These are phyloP conservation scores for Aegilops sharonensis DNA, from an alignment of 176 grass and related monocot species.

Conservation along the genomic window DNA sequence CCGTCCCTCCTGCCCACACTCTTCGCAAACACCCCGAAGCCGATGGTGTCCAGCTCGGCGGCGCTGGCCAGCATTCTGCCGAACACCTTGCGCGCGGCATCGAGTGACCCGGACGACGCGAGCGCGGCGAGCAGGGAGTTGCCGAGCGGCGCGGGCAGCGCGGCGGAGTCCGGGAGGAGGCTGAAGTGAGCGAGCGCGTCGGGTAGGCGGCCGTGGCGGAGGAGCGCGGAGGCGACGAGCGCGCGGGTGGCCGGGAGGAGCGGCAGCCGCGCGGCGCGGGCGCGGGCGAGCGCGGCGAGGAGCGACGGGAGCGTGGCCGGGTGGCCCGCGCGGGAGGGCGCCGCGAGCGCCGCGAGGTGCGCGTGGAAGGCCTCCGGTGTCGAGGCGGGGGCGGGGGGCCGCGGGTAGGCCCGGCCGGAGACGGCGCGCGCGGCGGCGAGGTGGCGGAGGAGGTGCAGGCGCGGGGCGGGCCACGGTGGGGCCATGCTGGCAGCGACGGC, in stretches of 20 bases:
- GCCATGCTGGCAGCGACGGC: neutral
- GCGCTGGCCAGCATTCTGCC: constrained; percentile 46
- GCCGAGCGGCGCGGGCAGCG: constrained; percentile 39
- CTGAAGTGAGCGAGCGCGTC: constrained; percentile 60
- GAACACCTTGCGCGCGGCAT: constrained; percentile 54
- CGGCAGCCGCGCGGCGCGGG: neutral
- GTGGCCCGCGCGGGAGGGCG: constrained; percentile 5
- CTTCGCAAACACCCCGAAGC: constrained; percentile 67
- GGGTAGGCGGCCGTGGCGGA: constrained; percentile 47
- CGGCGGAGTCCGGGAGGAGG: constrained; percentile 23
- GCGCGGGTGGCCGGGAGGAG: constrained; percentile 24
- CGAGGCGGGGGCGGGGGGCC: neutral
- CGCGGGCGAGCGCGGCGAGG: constrained; percentile 27
- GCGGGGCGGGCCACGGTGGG: neutral
- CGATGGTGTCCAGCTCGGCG: constrained; percentile 39
- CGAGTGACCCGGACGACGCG: constrained; percentile 33
- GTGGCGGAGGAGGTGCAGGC: constrained; percentile 11
- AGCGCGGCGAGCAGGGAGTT: constrained; percentile 57
- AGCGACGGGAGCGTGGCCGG: constrained; percentile 20
- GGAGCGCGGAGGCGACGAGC: constrained; percentile 31
- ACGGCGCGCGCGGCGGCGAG: constrained; percentile 14
- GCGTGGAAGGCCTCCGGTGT: constrained; percentile 3
- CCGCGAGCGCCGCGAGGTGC: constrained; percentile 19
- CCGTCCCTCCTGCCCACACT: constrained; percentile 29
- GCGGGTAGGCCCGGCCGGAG: neutral